A percentile compares a stretch with the other conserved stretches of the same genome.
Conservation (phyloP, 2,329 filamentous ascomycete species). For the Epichloe baconii region DNA sequence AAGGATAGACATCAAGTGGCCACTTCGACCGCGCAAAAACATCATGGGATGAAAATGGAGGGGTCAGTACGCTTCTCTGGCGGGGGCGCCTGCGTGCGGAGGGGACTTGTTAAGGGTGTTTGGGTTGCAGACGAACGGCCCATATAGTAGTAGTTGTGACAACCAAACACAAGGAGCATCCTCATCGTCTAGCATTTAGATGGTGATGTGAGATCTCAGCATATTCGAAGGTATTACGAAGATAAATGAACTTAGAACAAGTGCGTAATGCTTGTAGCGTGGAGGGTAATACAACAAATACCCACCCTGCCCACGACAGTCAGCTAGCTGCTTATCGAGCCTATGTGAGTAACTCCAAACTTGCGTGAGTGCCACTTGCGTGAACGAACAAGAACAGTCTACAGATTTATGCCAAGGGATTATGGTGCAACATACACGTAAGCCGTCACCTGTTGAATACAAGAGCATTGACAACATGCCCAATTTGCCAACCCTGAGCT, state of each 20-base stretch:
- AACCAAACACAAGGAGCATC: not conserved
- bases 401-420: no score
- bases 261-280: no score
- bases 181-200: not conserved
- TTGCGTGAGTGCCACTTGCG: no score
- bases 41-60: not conserved
- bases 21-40: not conserved
- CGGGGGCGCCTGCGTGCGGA: not conserved
- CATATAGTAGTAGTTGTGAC: not conserved
- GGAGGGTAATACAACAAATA: no score
- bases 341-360: no score
- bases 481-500: constrained; percentile 62
- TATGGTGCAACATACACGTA: no score
- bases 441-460: constrained; percentile 37
- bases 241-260: no score
- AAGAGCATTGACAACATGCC: constrained; percentile 65
- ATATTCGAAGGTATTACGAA: no score
- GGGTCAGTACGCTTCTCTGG: not conserved
- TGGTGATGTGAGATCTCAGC: not conserved
- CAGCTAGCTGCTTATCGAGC: no score
- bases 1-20: not conserved
- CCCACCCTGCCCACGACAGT: no score
- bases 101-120: not conserved
- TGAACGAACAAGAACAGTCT: no score
- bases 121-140: not conserved